Evolutionary conservation across 257 asterid genomes (phyloP), one percentile per base, ranked within the genome.

Genomic region (Primulina tabacum): DNA sequence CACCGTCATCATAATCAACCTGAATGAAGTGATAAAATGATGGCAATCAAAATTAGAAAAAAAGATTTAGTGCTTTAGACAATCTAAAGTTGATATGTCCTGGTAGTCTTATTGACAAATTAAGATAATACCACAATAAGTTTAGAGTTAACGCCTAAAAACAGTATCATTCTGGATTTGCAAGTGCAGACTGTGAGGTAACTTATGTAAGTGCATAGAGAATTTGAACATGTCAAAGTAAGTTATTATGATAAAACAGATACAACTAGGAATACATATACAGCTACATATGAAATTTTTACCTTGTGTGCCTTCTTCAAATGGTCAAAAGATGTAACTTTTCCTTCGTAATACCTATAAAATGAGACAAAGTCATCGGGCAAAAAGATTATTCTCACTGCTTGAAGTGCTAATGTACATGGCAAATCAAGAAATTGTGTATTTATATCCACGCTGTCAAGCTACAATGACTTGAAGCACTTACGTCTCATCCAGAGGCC

Each of bases 261-360:
- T 64, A 56, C 18, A 60, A 32, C 7, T 52, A 28, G 17, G 43
- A 64, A 67, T 18, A 59, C 18, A 52, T 24, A 21, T 24, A 18
- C 4, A 38, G 16, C 37, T 37, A 55, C 59, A 35, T 77, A 29
- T 50, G 56, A 17, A 73, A 50, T 64, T 60, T 57, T 47, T 77
- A 81, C 85, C 83, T 38, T 14, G 73, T 78, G 82, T 62, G 26
- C 65, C 74, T 72, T 75, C 43, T 30, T 4, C 14, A 60, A n/a
- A 14, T 6, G 30, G 73, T 75, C 78, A 62, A 69, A 81, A 34
- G 64, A 30, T 63, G 61, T 1, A 34, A 78, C 52, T 37, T 17
- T 35, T n/a, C 86, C 86, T 58, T 67, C 75, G 35, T 78, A 78
- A 72, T 66, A 82, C 81, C 86, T 82, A 68, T 70, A 67, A 52